phyloP scores from a whole-genome alignment of 1,284 basidiomycete genomes.

The Cerrena zonata region DNA sequence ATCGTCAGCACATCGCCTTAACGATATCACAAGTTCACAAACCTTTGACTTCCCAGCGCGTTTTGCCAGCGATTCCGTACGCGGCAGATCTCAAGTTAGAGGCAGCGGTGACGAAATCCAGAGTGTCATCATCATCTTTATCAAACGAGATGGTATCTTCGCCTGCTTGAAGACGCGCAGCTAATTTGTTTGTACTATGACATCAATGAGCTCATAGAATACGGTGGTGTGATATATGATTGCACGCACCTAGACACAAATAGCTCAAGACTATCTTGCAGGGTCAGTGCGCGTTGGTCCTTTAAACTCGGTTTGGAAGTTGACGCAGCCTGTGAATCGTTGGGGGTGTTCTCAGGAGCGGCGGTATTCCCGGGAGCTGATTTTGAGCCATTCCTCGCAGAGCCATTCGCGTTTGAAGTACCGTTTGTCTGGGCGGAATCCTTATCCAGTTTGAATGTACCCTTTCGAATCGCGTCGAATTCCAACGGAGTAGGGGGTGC shows the following conservation, averaged over 20 bases:
- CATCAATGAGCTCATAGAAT: neutral
- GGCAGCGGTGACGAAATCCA: constrained; percentile 93
- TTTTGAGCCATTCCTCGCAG: constrained; percentile 18
- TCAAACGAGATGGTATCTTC: constrained; percentile 86
- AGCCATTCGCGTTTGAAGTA: constrained; percentile 15
- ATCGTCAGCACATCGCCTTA: neutral
- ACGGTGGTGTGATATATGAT: neutral
- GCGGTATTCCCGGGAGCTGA: constrained; percentile 25
- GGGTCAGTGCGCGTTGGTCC: constrained; percentile 72
- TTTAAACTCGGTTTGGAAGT: constrained; percentile 46
- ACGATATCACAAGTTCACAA: neutral
- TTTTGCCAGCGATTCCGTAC: constrained; percentile 85
- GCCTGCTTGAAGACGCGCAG: constrained; percentile 65
- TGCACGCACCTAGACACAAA: constrained; percentile 71
- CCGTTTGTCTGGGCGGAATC: constrained; percentile 8
- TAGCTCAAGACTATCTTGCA: constrained; percentile 76
- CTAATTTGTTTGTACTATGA: constrained; percentile 72
- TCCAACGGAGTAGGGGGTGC: constrained; percentile 81
- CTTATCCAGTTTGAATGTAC: constrained; percentile 45
- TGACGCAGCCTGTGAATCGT: constrained; percentile 13
- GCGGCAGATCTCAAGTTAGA: constrained; percentile 88
- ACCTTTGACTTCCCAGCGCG: constrained; percentile 96
- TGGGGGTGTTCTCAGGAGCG: constrained; percentile 17
- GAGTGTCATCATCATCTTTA: constrained; percentile 95
- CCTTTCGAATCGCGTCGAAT: constrained; percentile 65